phyloP scores from a whole-genome alignment of 2,329 filamentous ascomycete genomes.

The Paecilomyces variotii region DNA sequence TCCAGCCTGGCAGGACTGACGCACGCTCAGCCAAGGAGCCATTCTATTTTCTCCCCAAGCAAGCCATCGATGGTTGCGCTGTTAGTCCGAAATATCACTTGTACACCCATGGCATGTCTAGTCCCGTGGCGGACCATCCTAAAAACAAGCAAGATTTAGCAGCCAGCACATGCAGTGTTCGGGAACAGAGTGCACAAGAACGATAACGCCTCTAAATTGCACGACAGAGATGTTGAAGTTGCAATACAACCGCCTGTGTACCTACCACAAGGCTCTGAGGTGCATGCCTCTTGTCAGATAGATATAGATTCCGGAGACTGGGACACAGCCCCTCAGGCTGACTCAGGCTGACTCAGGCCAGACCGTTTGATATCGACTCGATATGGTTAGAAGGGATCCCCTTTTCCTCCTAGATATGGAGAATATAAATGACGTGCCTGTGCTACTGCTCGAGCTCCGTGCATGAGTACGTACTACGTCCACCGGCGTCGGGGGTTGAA shows the following conservation, averaged over 20 bases:
- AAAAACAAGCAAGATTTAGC: background rate
- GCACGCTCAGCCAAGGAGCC: background rate
- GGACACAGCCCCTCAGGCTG: background rate
- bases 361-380: background rate
- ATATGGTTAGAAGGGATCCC: background rate
- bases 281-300: too few species aligned
- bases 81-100: background rate
- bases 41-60: background rate
- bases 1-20: background rate
- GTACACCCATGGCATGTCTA: background rate
- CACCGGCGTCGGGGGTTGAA: background rate
- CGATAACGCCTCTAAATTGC: too few species aligned
- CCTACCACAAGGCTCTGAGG: too few species aligned
- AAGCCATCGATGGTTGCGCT: background rate
- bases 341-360: background rate
- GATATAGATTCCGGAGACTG: too few species aligned
- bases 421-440: background rate
- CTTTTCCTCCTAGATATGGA: background rate
- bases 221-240: too few species aligned
- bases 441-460: background rate
- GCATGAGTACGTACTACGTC: background rate
- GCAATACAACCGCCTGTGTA: too few species aligned
- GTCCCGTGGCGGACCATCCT: background rate
- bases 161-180: too few species aligned
- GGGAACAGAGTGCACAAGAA: too few species aligned